Evolutionary conservation across 306 rosid genomes (phyloP), one percentile per base, ranked within the genome.

Genomic region (Canavalia gladiata): DNA sequence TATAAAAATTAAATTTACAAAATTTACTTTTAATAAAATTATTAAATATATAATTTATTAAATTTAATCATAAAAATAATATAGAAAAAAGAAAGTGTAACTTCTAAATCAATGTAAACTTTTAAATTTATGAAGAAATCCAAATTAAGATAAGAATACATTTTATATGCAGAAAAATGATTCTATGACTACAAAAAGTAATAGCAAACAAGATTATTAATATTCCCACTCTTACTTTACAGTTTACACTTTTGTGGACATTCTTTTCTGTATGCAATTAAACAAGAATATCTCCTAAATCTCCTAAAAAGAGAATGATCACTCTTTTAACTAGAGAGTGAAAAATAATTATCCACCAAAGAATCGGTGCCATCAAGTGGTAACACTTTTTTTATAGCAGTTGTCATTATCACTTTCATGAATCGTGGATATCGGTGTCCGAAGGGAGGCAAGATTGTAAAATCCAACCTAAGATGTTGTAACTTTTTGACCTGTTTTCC

Each of bases 331-430:
- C 29, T 8, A 69, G 0, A 3, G n/a, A 28, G 74, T 68, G 56
- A 68, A 28, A 68, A 68, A 35, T 68, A 68, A 28, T 46, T 50
- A 50, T 13, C 34, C 50, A 33, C 25, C 8, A 51, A 72, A 72
- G 50, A 72, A 72, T 72, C 18, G 77, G 64, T 25, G 64, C 35
- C 50, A 72, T 72, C 50, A 71, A 71, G 72, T 66, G 72, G 25
- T 25, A 10, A 7, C 50, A 41, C 72, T 41, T 41, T 66, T n/a
- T 52, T 37, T 39, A 7, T 39, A 37, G 41, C 35, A 66, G 0
- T 45, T 28, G 28, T 68, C 74, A 68, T 68, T 29, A 68, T 68
- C 74, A 68, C 25, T 28, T 68, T 68, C 25, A 68, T 43, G 8
- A 68, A 6, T 45, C 56, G 2, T 45, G 18, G 54, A 67, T 43